Conservation (phyloP, 1,284 basidiomycete genomes). For the Xanthoconium separans region DNA sequence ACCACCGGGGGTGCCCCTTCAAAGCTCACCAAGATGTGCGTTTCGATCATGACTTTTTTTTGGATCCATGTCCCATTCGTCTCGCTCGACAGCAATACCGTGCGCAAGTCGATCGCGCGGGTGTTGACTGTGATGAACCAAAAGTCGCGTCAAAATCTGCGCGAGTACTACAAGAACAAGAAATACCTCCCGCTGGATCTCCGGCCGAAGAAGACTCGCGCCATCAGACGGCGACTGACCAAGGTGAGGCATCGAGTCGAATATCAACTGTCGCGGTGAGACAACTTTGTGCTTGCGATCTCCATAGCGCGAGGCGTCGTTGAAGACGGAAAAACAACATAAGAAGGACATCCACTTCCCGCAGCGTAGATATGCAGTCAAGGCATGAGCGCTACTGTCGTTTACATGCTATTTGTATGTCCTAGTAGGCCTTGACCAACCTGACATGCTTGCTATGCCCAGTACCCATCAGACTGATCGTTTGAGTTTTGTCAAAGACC, state of each 20-base stretch:
- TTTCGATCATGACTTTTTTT: slow-evolving; percentile 13
- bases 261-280: slow-evolving; percentile 2
- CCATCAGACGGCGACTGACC: slow-evolving; percentile 94
- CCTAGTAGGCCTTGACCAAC: slow-evolving; percentile 38
- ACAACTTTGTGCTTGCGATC: neutral
- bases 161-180: slow-evolving; percentile 98
- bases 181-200: slow-evolving; percentile 98
- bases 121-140: slow-evolving; percentile 99
- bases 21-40: slow-evolving; percentile 98
- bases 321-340: slow-evolving; percentile 86
- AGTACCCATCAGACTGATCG: neutral
- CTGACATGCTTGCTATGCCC: slow-evolving; percentile 27
- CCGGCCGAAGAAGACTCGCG: slow-evolving; percentile 97
- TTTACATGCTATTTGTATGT: slow-evolving; percentile 43
- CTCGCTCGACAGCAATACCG: slow-evolving; percentile 68
- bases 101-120: slow-evolving; percentile 99
- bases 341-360: slow-evolving; percentile 97
- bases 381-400: slow-evolving; percentile 56
- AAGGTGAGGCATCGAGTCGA: slow-evolving; percentile 53
- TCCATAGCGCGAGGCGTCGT: slow-evolving; percentile 71
- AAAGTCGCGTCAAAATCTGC: slow-evolving; percentile 95
- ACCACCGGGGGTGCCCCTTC: slow-evolving; percentile 94
- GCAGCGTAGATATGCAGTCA: slow-evolving; percentile 79
- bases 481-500: neutral
- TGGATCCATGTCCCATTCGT: neutral